These are phyloP conservation scores for Diplocarpon rosae DNA, from an alignment of 2,329 filamentous ascomycete genomes.

Conservation along the genomic window DNA sequence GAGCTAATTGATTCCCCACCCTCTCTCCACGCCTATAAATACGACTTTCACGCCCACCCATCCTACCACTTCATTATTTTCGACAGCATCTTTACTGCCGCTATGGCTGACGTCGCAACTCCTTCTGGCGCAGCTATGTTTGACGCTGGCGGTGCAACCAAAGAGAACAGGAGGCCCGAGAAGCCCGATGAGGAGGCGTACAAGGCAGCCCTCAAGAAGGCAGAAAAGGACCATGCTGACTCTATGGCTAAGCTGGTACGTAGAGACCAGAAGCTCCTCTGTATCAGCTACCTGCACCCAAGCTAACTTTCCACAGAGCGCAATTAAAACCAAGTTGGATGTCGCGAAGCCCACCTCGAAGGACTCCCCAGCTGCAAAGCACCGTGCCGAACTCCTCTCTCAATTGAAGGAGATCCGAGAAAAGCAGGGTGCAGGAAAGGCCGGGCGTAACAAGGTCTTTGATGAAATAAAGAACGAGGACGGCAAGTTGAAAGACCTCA, in stretches of 20 bases:
- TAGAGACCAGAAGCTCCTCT: constrained; percentile 9
- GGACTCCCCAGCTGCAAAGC: constrained; percentile 70
- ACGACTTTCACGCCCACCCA: not conserved
- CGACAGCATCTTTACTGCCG: constrained; percentile 9
- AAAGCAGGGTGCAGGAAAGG: constrained; percentile 82
- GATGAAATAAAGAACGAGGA: constrained; percentile 92
- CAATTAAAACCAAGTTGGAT: constrained; percentile 81
- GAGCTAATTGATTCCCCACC: constrained; percentile 3
- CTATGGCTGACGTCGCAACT: constrained; percentile 38
- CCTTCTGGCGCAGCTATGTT: constrained; percentile 33
- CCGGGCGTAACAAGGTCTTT: constrained; percentile 62
- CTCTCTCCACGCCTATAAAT: not conserved
- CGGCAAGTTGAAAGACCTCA: constrained; percentile 73
- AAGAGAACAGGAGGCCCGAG: constrained; percentile 50
- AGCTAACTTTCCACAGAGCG: constrained; percentile 48
- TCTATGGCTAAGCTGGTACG: constrained; percentile 61
- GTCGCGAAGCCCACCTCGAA: constrained; percentile 71
- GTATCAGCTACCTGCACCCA: constrained; percentile 7
- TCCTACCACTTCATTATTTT: not conserved
- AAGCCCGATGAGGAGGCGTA: constrained; percentile 81
- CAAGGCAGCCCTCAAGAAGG: constrained; percentile 66
- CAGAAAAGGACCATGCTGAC: constrained; percentile 76
- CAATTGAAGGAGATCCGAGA: constrained; percentile 76
- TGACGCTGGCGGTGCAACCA: constrained; percentile 30
- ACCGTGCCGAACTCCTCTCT: constrained; percentile 72